A percentile compares a stretch with the other conserved stretches of the same genome.
phyloP scores from a whole-genome alignment of 768 basidiomycete genomes.

The Suillus luteus region DNA sequence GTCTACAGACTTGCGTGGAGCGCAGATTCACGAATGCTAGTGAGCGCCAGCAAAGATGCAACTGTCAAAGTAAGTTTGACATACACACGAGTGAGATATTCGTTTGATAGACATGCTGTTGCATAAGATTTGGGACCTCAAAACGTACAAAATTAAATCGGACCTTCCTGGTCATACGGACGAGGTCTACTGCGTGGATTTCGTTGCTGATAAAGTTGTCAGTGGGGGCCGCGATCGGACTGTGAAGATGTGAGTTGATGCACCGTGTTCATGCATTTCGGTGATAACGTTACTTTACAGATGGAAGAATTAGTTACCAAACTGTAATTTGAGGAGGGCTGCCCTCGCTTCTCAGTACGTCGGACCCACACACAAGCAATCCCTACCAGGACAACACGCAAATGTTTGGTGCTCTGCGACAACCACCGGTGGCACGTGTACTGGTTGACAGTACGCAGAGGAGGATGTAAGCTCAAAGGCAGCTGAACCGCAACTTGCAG shows the following conservation, averaged over 20 bases:
- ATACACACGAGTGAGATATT: background rate
- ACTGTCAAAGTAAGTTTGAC: constrained; percentile 78
- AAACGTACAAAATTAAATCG: constrained; percentile 91
- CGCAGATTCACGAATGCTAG: constrained; percentile 86
- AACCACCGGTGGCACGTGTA: background rate
- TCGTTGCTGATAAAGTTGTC: constrained; percentile 98
- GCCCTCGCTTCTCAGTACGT: background rate
- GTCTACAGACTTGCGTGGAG: constrained; percentile 97
- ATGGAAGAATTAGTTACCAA: constrained; percentile 31
- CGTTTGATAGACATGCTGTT: background rate
- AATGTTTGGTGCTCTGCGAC: background rate
- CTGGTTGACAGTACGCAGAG: background rate
- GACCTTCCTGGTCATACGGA: constrained; percentile 97
- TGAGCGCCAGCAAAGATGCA: constrained; percentile 94
- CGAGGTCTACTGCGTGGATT: constrained; percentile 99
- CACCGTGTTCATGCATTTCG: background rate
- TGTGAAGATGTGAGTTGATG: constrained; percentile 81
- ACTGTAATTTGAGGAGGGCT: background rate
- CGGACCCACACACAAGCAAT: background rate
- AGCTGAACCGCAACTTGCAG: background rate
- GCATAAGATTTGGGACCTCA: constrained; percentile 91
- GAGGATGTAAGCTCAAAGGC: background rate
- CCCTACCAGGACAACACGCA: background rate
- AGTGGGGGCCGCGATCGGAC: constrained; percentile 93
- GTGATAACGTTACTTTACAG: constrained; percentile 18